Conservation (phyloP, 306 rosid species). For the Acmispon strigosus region DNA sequence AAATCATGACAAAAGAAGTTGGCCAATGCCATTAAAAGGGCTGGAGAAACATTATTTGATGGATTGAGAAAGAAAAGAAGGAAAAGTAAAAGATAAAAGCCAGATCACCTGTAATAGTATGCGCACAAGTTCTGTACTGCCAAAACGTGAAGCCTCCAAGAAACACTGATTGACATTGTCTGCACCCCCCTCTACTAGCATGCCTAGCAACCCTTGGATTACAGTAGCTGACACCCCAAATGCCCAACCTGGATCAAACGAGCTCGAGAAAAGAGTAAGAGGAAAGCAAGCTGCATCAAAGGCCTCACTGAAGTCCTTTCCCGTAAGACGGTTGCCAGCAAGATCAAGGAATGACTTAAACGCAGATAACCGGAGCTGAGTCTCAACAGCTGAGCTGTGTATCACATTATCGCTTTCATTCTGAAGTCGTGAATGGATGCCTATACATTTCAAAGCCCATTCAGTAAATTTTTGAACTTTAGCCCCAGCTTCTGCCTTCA, state of each 20-base stretch:
- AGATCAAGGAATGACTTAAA: conserved; percentile 76
- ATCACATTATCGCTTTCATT: conserved; percentile 44
- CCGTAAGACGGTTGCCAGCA: conserved; percentile 80
- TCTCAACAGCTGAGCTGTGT: conserved; percentile 55
- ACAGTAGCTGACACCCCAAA: conserved; percentile 71
- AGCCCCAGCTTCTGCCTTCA: conserved; percentile 81
- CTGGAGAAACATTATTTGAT: neutral
- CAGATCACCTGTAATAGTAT: conserved; percentile 68
- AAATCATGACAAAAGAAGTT: conserved; percentile 5
- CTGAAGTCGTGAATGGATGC: conserved; percentile 68
- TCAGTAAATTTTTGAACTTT: conserved; percentile 86
- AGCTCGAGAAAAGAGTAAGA: conserved; percentile 79
- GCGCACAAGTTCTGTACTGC: conserved; percentile 87
- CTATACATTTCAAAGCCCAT: conserved; percentile 90
- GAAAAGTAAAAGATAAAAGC: neutral
- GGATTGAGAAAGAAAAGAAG: neutral
- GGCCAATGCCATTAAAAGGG: neutral
- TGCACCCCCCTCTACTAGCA: conserved; percentile 88
- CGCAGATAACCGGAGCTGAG: conserved; percentile 76
- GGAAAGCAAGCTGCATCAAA: conserved; percentile 95
- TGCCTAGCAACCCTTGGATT: conserved; percentile 69
- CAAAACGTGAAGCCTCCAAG: conserved; percentile 90
- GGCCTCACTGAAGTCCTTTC: conserved; percentile 91
- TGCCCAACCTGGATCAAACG: conserved; percentile 85
- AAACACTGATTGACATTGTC: conserved; percentile 90